These are phyloP conservation scores for Diaporthe citrichinensis DNA, from an alignment of 2,329 filamentous ascomycete species.

Conservation along the genomic window DNA sequence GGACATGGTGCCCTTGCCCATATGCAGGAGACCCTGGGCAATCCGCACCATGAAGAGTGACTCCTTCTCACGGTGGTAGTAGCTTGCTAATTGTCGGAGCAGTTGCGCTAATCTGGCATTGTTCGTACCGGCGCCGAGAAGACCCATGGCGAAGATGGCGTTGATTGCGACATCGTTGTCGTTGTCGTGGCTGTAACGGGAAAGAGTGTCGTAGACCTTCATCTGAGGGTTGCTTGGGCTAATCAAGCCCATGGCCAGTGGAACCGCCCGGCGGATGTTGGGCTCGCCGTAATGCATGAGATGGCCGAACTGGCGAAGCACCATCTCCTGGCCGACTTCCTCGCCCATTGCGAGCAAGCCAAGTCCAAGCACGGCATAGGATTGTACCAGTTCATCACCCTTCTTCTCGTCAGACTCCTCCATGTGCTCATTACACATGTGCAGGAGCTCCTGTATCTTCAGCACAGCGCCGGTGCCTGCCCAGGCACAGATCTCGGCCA, in stretches of 20 bases:
- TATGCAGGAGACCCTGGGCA: slow-evolving; percentile 95
- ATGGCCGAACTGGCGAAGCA: slow-evolving; percentile 95
- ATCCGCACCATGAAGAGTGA: slow-evolving; percentile 99
- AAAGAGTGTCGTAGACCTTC: slow-evolving; percentile 99
- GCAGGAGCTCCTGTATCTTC: slow-evolving; percentile 96
- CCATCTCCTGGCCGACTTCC: slow-evolving; percentile 99
- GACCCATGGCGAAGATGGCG: slow-evolving; percentile 98
- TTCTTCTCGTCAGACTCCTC: slow-evolving; percentile 96
- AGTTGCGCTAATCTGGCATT: slow-evolving; percentile 97
- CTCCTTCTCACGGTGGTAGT: slow-evolving; percentile 97
- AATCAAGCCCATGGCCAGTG: slow-evolving; percentile 95
- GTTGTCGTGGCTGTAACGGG: slow-evolving; percentile 97
- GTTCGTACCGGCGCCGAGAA: slow-evolving; percentile 96
- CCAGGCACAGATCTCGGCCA: slow-evolving; percentile 98
- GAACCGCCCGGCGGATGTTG: slow-evolving; percentile 96
- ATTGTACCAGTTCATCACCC: slow-evolving; percentile 93
- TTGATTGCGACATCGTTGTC: slow-evolving; percentile 99
- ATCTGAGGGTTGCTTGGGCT: slow-evolving; percentile 99
- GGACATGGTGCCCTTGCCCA: slow-evolving; percentile 98
- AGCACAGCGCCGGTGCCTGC: slow-evolving; percentile 96
- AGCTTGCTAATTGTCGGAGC: slow-evolving; percentile 93
- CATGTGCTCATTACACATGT: slow-evolving; percentile 98
- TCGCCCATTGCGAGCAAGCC: slow-evolving; percentile 98
- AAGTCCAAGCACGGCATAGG: slow-evolving; percentile 95
- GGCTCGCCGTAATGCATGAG: slow-evolving; percentile 99